Evolutionary conservation across 2,329 filamentous ascomycete species (phyloP).

Genomic region (Colletotrichum sp.): DNA sequence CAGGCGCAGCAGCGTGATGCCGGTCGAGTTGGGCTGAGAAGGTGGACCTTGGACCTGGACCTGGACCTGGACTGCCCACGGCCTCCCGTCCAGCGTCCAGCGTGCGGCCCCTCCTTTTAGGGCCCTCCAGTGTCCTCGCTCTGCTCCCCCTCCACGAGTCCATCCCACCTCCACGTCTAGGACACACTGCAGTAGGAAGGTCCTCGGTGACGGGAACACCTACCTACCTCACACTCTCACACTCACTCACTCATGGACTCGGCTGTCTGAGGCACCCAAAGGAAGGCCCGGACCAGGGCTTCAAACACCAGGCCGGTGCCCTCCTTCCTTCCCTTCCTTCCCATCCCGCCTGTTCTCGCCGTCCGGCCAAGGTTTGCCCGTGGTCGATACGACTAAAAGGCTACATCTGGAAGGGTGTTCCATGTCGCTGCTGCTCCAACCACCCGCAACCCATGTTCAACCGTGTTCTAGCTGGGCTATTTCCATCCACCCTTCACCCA

Average conservation of each 20-base stretch:
- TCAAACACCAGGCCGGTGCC: neutral
- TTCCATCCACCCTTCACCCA: neutral
- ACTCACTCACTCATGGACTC: neutral
- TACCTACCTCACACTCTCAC: neutral
- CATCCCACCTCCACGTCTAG: neutral
- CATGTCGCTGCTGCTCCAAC: neutral
- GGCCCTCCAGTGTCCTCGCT: neutral
- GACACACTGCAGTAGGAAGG: neutral
- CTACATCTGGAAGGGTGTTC: neutral
- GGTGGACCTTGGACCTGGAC: neutral
- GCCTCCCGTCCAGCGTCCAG: neutral
- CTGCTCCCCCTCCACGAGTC: neutral
- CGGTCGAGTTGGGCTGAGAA: conserved; percentile 8
- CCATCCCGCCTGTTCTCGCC: neutral
- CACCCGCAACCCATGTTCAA: neutral
- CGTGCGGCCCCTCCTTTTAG: neutral
- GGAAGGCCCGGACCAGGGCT: neutral
- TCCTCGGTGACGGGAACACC: neutral
- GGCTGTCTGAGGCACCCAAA: neutral
- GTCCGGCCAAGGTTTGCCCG: neutral
- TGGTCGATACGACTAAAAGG: neutral
- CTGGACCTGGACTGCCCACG: neutral
- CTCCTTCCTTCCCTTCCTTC: neutral
- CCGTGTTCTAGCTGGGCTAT: neutral
- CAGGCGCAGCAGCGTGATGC: neutral